Evolutionary conservation across 2,329 filamentous ascomycete species (phyloP).

Genomic region (Aspergillus pseudotamarii): DNA sequence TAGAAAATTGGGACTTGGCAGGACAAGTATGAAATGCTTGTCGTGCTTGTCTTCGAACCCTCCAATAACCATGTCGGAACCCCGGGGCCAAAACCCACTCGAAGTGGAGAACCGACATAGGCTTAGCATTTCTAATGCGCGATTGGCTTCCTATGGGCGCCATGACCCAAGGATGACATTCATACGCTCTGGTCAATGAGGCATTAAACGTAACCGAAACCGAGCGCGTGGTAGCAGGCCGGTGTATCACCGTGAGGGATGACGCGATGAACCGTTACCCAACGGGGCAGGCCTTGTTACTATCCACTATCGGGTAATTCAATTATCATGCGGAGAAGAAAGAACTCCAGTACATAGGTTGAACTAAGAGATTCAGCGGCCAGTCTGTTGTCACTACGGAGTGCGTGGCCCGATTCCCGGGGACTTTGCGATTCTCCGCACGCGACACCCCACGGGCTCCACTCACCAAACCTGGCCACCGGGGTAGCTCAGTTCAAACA

Average conservation of each 20-base stretch:
- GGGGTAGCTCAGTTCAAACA: background rate
- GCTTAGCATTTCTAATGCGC: background rate
- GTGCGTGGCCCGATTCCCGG: background rate
- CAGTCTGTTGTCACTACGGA: background rate
- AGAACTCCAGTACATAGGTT: background rate
- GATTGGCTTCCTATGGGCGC: background rate
- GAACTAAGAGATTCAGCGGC: background rate
- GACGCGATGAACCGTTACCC: background rate
- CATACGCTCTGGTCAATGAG: background rate
- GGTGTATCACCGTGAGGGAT: background rate
- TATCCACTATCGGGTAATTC: background rate
- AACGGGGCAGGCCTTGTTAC: background rate
- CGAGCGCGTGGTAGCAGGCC: background rate
- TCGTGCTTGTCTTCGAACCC: background rate
- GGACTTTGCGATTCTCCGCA: background rate
- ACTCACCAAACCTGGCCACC: background rate
- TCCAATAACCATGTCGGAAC: background rate
- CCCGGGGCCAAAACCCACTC: background rate
- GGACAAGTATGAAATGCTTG: background rate
- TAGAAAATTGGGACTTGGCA: background rate
- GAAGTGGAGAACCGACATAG: background rate
- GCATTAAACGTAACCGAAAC: background rate
- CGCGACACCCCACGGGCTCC: conserved; percentile 3
- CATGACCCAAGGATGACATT: background rate
- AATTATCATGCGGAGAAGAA: background rate